phyloP scores from a whole-genome alignment of 257 asterid genomes.

The Ophiorrhiza pumila region DNA sequence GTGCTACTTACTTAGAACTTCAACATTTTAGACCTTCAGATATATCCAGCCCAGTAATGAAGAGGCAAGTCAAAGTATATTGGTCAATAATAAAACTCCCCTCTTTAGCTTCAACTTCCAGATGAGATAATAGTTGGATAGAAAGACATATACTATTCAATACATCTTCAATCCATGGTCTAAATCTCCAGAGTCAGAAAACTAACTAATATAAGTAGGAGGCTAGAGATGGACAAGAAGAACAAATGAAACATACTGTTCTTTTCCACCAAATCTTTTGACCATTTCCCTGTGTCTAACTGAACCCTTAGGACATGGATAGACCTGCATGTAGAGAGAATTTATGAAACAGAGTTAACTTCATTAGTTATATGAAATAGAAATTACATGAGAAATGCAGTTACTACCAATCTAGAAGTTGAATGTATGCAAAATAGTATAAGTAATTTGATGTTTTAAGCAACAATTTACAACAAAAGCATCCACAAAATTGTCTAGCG shows the following conservation, averaged over 20 bases:
- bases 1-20: not conserved
- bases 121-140: not conserved
- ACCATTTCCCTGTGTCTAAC: constrained; percentile 63
- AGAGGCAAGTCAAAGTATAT: not conserved
- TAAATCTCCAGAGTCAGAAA: not conserved
- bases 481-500: not conserved
- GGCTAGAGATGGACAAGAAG: not conserved
- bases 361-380: too few species aligned
- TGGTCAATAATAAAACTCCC: not conserved
- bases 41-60: not conserved
- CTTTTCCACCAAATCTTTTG: constrained; percentile 60
- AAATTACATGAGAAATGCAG: not conserved
- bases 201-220: not conserved
- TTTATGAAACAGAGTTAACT: not conserved
- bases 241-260: constrained; percentile 43
- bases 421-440: not conserved
- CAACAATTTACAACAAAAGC: not conserved
- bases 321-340: constrained; percentile 44
- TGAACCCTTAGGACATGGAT: constrained; percentile 85
- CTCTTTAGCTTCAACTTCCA: not conserved
- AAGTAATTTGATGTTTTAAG: not conserved
- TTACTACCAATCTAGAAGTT: not conserved
- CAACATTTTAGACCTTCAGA: not conserved
- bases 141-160: not conserved
- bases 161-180: not conserved